Evolutionary conservation across 306 rosid genomes (phyloP), one percentile per base, ranked within the genome.

Genomic region (Hylodesmum podocarpum): DNA sequence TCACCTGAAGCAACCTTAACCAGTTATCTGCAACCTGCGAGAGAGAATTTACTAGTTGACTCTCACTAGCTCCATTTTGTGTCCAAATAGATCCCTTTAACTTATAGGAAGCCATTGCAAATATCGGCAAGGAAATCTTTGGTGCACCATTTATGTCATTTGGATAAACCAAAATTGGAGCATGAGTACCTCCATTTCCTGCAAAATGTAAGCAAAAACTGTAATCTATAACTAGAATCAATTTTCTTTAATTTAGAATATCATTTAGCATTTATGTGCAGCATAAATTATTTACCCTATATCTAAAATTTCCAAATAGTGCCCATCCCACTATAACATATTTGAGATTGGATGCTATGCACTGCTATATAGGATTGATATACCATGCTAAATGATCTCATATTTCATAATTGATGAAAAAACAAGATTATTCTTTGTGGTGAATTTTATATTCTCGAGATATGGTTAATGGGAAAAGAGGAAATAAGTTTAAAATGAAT

Each of bases 41-140:
- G 76, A 90, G 94, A 70, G 85, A 91, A 78, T 85, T 82, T 5
- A 86, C 87, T 19, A 3, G 49, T 63, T 86, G 93, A 81, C 83
- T 82, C 73, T 90, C 97, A 31, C 55, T 33, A 12, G 27, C 71
- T 33, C 91, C 88, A 28, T 82, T 83, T 66, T 87, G 88, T 54
- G 76, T 76, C 98, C 98, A 90, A 54, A 85, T 54, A 27, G 87
- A 87, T 39, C 91, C 94, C 65, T 90, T 94, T 62, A 94, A 77
- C 87, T 94, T 90, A 50, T 94, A 91, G 11, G 93, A 87, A 64
- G 94, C 96, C 91, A 94, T 70, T 50, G 93, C 98, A 51, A 94
- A 89, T 66, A 81, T 86, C 12, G 76, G 87, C 18, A 94, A 34
- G 13, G 91, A 82, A 61, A 91, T 84, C 75, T 84, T 88, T 12